phyloP scores from a whole-genome alignment of 768 basidiomycete species.

The Amanita subjunquillea region DNA sequence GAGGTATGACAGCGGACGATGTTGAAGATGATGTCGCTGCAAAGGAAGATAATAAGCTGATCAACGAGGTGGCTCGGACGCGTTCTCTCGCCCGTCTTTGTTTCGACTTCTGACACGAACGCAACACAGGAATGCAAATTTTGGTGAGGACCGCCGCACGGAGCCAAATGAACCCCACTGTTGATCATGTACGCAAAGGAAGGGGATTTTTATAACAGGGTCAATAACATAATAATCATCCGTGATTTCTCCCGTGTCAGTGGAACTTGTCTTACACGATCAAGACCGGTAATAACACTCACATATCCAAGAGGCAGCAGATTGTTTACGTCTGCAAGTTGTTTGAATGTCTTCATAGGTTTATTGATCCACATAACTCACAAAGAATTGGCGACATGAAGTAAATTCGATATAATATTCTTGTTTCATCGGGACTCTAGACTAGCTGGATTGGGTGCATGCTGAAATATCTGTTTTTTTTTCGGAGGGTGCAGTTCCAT shows the following conservation, averaged over 20 bases:
- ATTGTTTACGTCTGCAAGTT: conserved; percentile 10
- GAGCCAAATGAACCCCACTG: not conserved
- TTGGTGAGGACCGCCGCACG: conserved; percentile 35
- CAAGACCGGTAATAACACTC: conserved; percentile 13
- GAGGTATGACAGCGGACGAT: conserved; percentile 51
- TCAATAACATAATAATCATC: not conserved
- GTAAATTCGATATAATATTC: no score
- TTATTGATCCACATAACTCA: conserved; percentile 14
- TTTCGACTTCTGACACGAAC: not conserved
- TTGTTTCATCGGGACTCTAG: no score
- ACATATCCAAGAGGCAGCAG: conserved; percentile 32
- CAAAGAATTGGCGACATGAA: not conserved
- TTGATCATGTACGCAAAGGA: conserved; percentile 37
- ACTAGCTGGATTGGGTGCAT: no score
- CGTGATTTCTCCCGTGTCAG: conserved; percentile 30
- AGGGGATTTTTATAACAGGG: conserved; percentile 23
- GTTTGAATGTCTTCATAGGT: not conserved
- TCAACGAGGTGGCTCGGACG: conserved; percentile 60
- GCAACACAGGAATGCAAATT: conserved; percentile 68
- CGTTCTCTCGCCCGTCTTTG: conserved; percentile 4
- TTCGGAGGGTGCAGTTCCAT: no score
- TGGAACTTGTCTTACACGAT: conserved; percentile 27
- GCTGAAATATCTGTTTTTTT: no score
- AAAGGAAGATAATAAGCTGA: conserved; percentile 82
- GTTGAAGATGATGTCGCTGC: conserved; percentile 73